Conservation (phyloP, 177 flowering plant genomes). For the Vitis hybrid region DNA sequence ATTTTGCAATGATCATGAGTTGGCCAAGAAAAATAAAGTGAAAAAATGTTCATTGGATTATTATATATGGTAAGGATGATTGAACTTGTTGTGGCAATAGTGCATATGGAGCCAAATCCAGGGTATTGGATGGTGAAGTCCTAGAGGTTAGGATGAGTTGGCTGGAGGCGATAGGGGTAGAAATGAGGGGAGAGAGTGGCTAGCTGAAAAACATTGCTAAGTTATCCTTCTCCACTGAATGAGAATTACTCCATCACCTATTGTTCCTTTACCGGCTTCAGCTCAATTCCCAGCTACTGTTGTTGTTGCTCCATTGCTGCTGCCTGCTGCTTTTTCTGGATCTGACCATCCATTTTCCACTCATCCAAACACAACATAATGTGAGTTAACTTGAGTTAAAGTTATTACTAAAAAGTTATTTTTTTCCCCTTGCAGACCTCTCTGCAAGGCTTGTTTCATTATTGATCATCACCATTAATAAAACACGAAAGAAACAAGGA, state of each 20-base stretch:
- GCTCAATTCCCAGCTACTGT: background rate
- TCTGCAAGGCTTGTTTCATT: too few relatives aligned
- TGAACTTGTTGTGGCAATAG: too few relatives aligned
- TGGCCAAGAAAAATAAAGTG: too few relatives aligned
- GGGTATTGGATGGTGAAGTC: constrained; percentile 29
- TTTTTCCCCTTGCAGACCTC: too few relatives aligned
- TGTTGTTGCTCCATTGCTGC: constrained; percentile 22
- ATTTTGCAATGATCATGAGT: too few relatives aligned
- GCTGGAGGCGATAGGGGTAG: constrained; percentile 48
- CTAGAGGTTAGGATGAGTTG: constrained; percentile 63
- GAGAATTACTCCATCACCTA: constrained; percentile 25
- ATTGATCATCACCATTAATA: too few relatives aligned
- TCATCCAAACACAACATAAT: too few relatives aligned
- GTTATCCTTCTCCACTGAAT: constrained; percentile 36
- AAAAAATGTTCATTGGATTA: too few relatives aligned
- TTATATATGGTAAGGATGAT: too few relatives aligned
- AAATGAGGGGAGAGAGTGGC: constrained; percentile 28
- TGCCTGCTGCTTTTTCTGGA: constrained; percentile 23
- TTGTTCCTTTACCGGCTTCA: constrained; percentile 3
- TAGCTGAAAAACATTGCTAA: constrained; percentile 43
- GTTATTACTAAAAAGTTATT: too few relatives aligned
- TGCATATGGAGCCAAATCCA: background rate
- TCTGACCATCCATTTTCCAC: constrained; percentile 7
- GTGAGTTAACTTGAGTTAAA: too few relatives aligned
- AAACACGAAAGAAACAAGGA: too few relatives aligned